These are phyloP conservation scores for Medicago lupulina DNA, from an alignment of 306 rosid species.

Conservation along the genomic window DNA sequence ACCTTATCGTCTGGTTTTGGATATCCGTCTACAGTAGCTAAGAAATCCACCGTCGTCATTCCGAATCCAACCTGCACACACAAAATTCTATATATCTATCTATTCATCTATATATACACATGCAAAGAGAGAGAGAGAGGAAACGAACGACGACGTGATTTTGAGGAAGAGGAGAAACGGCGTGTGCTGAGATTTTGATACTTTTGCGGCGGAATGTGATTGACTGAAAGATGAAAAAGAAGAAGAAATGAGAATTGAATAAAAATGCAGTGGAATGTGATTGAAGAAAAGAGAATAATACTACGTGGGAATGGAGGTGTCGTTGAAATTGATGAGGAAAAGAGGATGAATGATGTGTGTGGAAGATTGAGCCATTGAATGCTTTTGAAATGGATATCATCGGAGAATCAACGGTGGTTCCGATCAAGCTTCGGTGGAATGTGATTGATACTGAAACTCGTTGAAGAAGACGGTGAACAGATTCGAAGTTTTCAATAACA, in stretches of 20 bases:
- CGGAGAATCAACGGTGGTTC: neutral
- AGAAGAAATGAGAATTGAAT: neutral
- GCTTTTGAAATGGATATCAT: constrained; percentile 27
- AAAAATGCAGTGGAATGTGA: neutral
- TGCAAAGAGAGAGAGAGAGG: neutral
- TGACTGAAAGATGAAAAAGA: constrained; percentile 8
- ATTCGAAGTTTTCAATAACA: neutral
- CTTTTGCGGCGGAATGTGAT: constrained; percentile 21
- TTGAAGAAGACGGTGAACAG: neutral
- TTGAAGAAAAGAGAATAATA: neutral
- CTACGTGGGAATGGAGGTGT: constrained; percentile 19
- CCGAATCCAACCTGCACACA: constrained; percentile 45
- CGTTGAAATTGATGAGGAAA: neutral
- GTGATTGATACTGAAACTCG: constrained; percentile 3
- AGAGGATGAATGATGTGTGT: constrained; percentile 15
- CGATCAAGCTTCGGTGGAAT: neutral
- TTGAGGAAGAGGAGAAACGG: constrained; percentile 44
- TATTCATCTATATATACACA: no score
- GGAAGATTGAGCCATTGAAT: neutral
- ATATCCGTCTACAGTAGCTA: constrained; percentile 53
- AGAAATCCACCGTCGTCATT: constrained; percentile 53
- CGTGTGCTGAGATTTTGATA: constrained; percentile 30
- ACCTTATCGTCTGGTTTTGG: constrained; percentile 59
- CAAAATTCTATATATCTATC: neutral
- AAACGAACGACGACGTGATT: constrained; percentile 44